These are phyloP conservation scores for Chrysosphaeria jannelii DNA, from an alignment of 2,329 filamentous ascomycete genomes.

Conservation along the genomic window DNA sequence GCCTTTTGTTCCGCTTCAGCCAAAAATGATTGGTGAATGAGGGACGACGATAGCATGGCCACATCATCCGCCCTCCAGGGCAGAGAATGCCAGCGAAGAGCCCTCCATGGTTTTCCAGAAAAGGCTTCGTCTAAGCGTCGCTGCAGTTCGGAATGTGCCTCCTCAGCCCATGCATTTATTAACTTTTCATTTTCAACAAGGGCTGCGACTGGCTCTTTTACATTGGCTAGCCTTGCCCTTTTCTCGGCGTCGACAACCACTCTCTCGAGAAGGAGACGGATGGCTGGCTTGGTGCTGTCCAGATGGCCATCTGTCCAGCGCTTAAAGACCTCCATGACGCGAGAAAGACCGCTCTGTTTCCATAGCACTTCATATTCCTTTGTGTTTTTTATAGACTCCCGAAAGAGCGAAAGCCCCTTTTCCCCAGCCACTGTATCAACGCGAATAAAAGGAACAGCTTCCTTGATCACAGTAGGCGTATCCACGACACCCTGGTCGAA, in stretches of 20 bases:
- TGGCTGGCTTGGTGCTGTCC: constrained; percentile 27
- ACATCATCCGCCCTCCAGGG: constrained; percentile 91
- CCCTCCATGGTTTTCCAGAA: constrained; percentile 43
- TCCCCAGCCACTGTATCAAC: constrained; percentile 34
- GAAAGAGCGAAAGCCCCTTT: constrained; percentile 33
- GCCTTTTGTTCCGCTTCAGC: constrained; percentile 47
- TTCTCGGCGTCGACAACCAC: no score
- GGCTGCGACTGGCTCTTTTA: no score
- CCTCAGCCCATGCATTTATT: constrained; percentile 45
- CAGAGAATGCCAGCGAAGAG: constrained; percentile 76
- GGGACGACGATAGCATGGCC: constrained; percentile 49
- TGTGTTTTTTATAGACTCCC: constrained; percentile 37
- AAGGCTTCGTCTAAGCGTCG: constrained; percentile 54
- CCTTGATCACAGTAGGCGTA: constrained; percentile 7
- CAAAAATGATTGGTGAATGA: constrained; percentile 50
- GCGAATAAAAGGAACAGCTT: constrained; percentile 16
- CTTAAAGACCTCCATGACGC: constrained; percentile 36
- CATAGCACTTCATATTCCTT: constrained; percentile 44
- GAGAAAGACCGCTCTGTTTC: constrained; percentile 39
- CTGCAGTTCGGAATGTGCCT: constrained; percentile 57
- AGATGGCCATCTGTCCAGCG: constrained; percentile 13
- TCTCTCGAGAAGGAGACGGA: constrained; percentile 36
- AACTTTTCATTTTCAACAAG: no score
- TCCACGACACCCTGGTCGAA: constrained; percentile 18
- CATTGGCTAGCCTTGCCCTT: no score